Evolutionary conservation across 495 filamentous ascomycete genomes (phyloP), one percentile per base, ranked within the genome.

Genomic region (Antarctomyces pellizariae): DNA sequence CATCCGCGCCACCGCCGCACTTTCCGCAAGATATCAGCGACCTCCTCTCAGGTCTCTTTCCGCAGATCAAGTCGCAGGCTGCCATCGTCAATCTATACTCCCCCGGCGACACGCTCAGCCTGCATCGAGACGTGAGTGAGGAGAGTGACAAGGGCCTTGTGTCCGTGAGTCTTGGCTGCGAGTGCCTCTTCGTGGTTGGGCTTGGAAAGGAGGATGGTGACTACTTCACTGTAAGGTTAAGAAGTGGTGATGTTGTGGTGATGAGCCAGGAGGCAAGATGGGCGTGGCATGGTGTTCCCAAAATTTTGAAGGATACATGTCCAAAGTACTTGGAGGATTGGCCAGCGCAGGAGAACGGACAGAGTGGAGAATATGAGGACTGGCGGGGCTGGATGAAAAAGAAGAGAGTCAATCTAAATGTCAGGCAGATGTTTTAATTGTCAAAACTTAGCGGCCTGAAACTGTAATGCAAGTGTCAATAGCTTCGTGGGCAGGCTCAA

Each of bases 371-470:
- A 25, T 75, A 60, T 36, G 48, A 63, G 30, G 50, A 51, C 25
- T 90, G 76, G 74, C 71, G 56, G 41, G 72, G 68, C 3, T 93
- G 82, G 82, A 79, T 92, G 71, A 51, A 49, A 17, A 59, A 64
- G 9, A 91, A 90, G 50, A 56, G 84, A 38, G 63, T 93, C 29
- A 91, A 92, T 49, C 36, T 93, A 29, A 93, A 92, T 45, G 71
- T 93, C 7, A 62, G 83, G 36, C 86, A 93, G 49, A 89, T 92
- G 72, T n/a, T n/a, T n/a, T n/a, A n/a, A n/a, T n/a, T n/a, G n/a
- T n/a, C n/a, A n/a, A n/a, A n/a, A n/a, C n/a, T n/a, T n/a, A n/a
- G n/a, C n/a, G n/a, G n/a, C n/a, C n/a, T n/a, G n/a, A n/a, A n/a
- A n/a, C n/a, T n/a, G n/a, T n/a, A n/a, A n/a, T n/a, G n/a, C n/a